Percentiles rank a stretch among this genome's conserved stretches.
These are phyloP conservation scores for Incumbomyces delicatus DNA, from an alignment of 2,329 filamentous ascomycete genomes.

Conservation along the genomic window DNA sequence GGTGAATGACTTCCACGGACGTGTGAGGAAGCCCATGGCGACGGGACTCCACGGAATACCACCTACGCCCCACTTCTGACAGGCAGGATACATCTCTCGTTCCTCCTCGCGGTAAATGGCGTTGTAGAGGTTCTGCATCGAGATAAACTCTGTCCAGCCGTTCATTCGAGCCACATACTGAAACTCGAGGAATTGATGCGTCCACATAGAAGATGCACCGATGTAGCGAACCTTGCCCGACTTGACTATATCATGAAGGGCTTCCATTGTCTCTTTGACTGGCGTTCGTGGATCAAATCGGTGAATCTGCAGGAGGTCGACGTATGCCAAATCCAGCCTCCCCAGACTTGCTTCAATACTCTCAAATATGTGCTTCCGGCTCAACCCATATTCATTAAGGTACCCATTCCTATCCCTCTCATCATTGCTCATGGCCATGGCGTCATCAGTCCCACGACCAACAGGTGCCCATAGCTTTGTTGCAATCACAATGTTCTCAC, in stretches of 20 bases:
- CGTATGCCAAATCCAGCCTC: slow-evolving; percentile 36
- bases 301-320: slow-evolving; percentile 44
- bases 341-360: slow-evolving; percentile 37
- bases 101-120: slow-evolving; percentile 46
- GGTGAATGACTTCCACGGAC: slow-evolving; percentile 19
- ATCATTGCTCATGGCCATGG: slow-evolving; percentile 21
- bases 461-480: slow-evolving; percentile 44
- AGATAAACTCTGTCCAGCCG: slow-evolving; percentile 52
- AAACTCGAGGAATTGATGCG: slow-evolving; percentile 22
- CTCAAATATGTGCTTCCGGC: slow-evolving; percentile 35
- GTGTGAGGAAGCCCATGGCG: slow-evolving; percentile 21
- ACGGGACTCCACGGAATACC: slow-evolving; percentile 29
- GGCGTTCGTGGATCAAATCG: slow-evolving; percentile 38
- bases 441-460: slow-evolving; percentile 7
- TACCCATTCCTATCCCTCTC: slow-evolving; percentile 38
- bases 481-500: slow-evolving; percentile 48
- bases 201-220: slow-evolving; percentile 14
- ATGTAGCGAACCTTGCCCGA: slow-evolving; percentile 24
- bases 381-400: slow-evolving; percentile 31
- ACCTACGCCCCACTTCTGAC: slow-evolving; percentile 39
- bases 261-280: slow-evolving; percentile 41
- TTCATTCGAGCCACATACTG: slow-evolving; percentile 40
- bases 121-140: slow-evolving; percentile 52
- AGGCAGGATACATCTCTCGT: slow-evolving; percentile 44
- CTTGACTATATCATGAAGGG: slow-evolving; percentile 34